A percentile compares a stretch with the other conserved stretches of the same genome.
These are phyloP conservation scores for maize (Zea mays) DNA, from an alignment of 176 grass and related monocot species.

Conservation along the genomic window Zm-B73-REFERENCE-NAM-5.0 NC_050096.1:270571001-270571500, in stretches of 20 bases:
- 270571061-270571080: constrained; percentile 8
- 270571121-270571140: neutral
- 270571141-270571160: neutral
- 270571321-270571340: neutral
- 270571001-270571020: too few species aligned
- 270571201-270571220: constrained; percentile 56
- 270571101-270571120: constrained; percentile 89
- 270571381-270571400: neutral
- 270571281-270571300: constrained; percentile 71
- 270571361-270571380: neutral
- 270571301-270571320: constrained; percentile 35
- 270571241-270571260: constrained; percentile 93
- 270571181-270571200: neutral
- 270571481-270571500: too few species aligned
- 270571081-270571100: constrained; percentile 54
- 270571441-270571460: neutral
- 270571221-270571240: constrained; percentile 96
- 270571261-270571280: constrained; percentile 86
- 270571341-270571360: neutral
- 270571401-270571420: neutral
- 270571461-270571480: neutral
- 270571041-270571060: neutral
- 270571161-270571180: neutral
- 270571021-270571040: neutral
- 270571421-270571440: neutral